These are phyloP conservation scores for Globisporangium splendens DNA, from an alignment of 352 stramenopile species.

Conservation along the genomic window DNA sequence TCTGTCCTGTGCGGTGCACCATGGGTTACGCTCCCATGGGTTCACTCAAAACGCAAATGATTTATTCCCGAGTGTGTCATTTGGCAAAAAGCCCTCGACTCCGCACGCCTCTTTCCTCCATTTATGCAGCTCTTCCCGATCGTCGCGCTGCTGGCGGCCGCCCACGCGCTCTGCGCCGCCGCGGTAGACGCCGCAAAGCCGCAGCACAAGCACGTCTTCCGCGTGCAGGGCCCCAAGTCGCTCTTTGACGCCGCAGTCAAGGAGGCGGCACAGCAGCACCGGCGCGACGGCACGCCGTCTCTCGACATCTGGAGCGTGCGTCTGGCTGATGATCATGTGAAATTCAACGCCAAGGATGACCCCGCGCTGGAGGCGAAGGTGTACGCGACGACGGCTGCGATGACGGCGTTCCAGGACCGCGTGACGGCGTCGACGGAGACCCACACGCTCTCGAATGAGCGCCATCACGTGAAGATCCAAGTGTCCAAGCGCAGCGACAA, in stretches of 20 bases:
- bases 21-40: not conserved
- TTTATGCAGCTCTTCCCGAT: not conserved
- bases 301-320: slow-evolving; percentile 13
- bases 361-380: slow-evolving; percentile 8
- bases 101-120: not conserved
- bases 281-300: not conserved
- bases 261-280: not conserved
- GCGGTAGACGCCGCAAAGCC: not conserved
- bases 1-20: not conserved
- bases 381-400: slow-evolving; percentile 10
- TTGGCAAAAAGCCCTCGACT: not conserved
- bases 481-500: not conserved
- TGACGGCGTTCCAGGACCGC: slow-evolving; percentile 2
- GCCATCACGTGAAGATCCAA: not conserved
- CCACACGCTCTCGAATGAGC: too few species aligned
- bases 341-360: not conserved
- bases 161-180: not conserved
- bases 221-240: slow-evolving; percentile 12
- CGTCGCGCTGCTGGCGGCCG: not conserved
- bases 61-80: not conserved
- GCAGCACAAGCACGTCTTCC: slow-evolving; percentile 10
- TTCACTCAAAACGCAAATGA: too few species aligned
- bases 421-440: not conserved
- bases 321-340: not conserved
- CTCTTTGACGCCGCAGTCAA: slow-evolving; percentile 9